Evolutionary conservation across 2,329 filamentous ascomycete genomes (phyloP).

Genomic region (Sporothrix schenckii): DNA sequence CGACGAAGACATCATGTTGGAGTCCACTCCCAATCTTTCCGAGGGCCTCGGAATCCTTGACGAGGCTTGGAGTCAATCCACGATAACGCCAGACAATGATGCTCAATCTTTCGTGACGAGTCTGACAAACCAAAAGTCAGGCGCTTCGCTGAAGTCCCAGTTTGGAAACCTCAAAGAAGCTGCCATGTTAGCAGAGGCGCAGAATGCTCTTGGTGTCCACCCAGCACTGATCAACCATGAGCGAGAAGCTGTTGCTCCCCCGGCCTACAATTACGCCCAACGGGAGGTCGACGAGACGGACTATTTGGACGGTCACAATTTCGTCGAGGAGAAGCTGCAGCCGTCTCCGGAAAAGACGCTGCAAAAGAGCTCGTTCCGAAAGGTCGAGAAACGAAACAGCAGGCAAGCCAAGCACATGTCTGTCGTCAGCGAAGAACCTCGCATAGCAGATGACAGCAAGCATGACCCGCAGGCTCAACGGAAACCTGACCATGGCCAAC

Average conservation of each 20-base stretch:
- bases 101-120: slow-evolving; percentile 39
- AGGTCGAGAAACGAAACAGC: slow-evolving; percentile 30
- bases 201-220: slow-evolving; percentile 19
- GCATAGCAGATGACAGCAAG: not conserved
- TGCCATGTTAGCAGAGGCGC: slow-evolving; percentile 5
- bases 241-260: not conserved
- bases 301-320: not conserved
- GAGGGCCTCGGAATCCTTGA: slow-evolving; percentile 33
- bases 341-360: not conserved
- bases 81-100: slow-evolving; percentile 39
- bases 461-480: not conserved
- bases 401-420: slow-evolving; percentile 32
- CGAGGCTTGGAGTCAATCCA: slow-evolving; percentile 39
- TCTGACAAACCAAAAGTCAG: slow-evolving; percentile 33
- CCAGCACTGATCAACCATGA: slow-evolving; percentile 20
- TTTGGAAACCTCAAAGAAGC: slow-evolving; percentile 22
- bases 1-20: not conserved
- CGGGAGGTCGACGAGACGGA: not conserved
- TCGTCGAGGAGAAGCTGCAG: not conserved
- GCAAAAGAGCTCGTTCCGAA: slow-evolving; percentile 18
- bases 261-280: not conserved
- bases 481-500: not conserved
- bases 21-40: not conserved
- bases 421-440: slow-evolving; percentile 23
- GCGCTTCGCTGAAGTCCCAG: slow-evolving; percentile 19